Conservation (phyloP, 192 early-diverging fungal species). For the Coemansia sp. region DNA sequence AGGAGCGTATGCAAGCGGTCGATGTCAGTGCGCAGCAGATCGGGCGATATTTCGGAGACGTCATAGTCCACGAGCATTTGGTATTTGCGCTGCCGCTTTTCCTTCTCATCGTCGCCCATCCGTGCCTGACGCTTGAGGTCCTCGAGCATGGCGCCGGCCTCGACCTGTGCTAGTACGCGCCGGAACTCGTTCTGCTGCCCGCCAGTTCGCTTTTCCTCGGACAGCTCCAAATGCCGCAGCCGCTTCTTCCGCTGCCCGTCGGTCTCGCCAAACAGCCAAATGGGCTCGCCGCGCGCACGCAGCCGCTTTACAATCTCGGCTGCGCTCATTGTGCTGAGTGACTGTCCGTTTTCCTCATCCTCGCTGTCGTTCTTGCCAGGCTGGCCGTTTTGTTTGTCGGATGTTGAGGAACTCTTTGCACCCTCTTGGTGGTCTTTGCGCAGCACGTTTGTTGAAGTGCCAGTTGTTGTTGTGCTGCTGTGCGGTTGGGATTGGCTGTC, state of each 20-base stretch:
- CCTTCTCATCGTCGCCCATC: conserved; percentile 35
- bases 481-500: not conserved
- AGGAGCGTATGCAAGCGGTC: conserved; percentile 73
- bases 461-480: not conserved
- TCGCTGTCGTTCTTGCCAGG: not conserved
- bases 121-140: conserved; percentile 63
- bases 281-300: conserved; percentile 83
- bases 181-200: conserved; percentile 95
- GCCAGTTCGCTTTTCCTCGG: conserved; percentile 69
- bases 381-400: not conserved
- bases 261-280: conserved; percentile 89
- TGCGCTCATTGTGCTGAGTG: conserved; percentile 53
- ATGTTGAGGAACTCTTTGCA: not conserved
- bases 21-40: conserved; percentile 73
- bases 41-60: conserved; percentile 67
- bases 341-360: not conserved
- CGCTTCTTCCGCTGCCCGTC: conserved; percentile 75
- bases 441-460: not conserved
- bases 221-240: conserved; percentile 75
- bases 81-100: conserved; percentile 45
- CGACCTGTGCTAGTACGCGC: conserved; percentile 76
- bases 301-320: conserved; percentile 81
- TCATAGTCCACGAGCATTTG: conserved; percentile 56
- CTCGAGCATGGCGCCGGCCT: conserved; percentile 73
- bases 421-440: not conserved